These are phyloP conservation scores for Fusarium bactridioides DNA, from an alignment of 2,329 filamentous ascomycete genomes.

Conservation along the genomic window DNA sequence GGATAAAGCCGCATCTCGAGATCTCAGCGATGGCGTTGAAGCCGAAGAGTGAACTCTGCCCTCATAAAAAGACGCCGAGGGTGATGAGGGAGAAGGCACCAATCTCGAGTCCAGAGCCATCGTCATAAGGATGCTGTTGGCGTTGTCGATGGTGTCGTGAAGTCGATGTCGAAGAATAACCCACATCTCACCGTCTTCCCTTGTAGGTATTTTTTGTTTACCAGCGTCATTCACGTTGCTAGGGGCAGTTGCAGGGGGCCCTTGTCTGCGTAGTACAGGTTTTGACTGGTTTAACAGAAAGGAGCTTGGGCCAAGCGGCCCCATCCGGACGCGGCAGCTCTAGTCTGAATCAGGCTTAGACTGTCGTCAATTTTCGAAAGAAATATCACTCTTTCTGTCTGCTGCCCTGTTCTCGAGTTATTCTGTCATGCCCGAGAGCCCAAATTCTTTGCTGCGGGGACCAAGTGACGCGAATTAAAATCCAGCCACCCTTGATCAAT, in stretches of 20 bases:
- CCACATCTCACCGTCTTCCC: conserved; percentile 44
- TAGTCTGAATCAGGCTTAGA: neutral
- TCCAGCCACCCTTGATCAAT: conserved; percentile 28
- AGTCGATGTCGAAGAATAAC: conserved; percentile 52
- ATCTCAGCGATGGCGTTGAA: conserved; percentile 80
- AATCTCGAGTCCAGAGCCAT: conserved; percentile 55
- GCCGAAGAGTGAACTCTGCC: conserved; percentile 68
- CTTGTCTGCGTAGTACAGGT: conserved; percentile 11
- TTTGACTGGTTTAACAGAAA: conserved; percentile 15
- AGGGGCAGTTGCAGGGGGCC: conserved; percentile 42
- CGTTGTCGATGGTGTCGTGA: conserved; percentile 50
- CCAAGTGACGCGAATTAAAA: conserved; percentile 13
- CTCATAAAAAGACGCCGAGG: conserved; percentile 42
- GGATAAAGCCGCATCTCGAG: conserved; percentile 72
- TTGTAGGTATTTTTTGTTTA: conserved; percentile 45
- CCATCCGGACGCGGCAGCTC: neutral
- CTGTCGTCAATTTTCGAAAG: neutral
- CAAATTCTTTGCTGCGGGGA: neutral
- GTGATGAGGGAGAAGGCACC: conserved; percentile 51
- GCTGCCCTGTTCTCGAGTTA: neutral
- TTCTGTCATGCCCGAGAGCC: conserved; percentile 9
- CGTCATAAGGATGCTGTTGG: conserved; percentile 51
- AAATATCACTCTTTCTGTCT: neutral
- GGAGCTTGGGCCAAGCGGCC: conserved; percentile 31
- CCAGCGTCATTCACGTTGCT: conserved; percentile 46